These are phyloP conservation scores for Candida tibetensis DNA, from an alignment of 805 yeast species.

Conservation along the genomic window DNA sequence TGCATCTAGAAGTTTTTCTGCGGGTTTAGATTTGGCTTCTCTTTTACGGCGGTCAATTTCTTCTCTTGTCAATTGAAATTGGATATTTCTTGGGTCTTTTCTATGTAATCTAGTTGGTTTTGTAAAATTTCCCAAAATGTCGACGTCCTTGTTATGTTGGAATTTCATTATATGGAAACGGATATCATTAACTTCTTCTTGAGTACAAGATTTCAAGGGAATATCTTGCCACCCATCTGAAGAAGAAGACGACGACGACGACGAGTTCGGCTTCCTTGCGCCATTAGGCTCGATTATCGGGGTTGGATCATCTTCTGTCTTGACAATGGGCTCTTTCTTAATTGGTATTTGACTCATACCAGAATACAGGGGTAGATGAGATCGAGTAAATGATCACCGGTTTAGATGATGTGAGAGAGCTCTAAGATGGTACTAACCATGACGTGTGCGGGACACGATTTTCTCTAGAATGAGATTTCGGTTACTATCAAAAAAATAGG, in stretches of 20 bases:
- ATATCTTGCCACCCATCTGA: conserved; percentile 47
- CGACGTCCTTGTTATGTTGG: conserved; percentile 68
- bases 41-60: conserved; percentile 60
- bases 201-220: conserved; percentile 68
- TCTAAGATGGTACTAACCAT: no score
- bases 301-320: conserved; percentile 17
- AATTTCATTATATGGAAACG: conserved; percentile 81
- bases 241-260: conserved; percentile 1
- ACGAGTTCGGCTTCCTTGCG: neutral
- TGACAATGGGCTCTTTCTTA: conserved; percentile 27
- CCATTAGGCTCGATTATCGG: conserved; percentile 4
- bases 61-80: conserved; percentile 75
- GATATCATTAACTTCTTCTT: conserved; percentile 66
- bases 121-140: conserved; percentile 68
- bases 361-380: neutral
- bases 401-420: no score
- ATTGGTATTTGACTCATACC: conserved; percentile 27
- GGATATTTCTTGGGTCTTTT: conserved; percentile 89
- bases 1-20: conserved; percentile 1
- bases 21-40: conserved; percentile 21
- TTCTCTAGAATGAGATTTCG: no score
- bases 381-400: no score
- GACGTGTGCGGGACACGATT: no score
- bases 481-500: no score
- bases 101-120: conserved; percentile 86